Evolutionary conservation across 805 yeast species (phyloP).

Genomic region (Candida vartiovaarae): DNA sequence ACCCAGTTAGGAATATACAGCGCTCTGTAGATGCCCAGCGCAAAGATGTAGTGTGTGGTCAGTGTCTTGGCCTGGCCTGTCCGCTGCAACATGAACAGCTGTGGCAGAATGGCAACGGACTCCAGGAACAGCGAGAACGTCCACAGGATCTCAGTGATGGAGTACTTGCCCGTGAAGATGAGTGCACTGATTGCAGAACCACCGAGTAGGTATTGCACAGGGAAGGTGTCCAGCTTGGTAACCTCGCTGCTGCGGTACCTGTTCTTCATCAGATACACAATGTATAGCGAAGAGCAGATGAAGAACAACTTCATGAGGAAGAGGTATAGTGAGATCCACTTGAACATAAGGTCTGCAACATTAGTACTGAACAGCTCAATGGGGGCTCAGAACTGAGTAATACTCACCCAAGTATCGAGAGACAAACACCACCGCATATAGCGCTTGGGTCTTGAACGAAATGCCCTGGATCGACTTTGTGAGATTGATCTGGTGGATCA

Average conservation of each 20-base stretch:
- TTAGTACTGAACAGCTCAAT: not conserved
- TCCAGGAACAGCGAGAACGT: conserved; percentile 90
- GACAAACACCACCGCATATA: conserved; percentile 67
- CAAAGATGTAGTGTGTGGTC: conserved; percentile 90
- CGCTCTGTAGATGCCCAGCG: conserved; percentile 84
- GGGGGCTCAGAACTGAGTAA: not conserved
- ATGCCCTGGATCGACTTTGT: conserved; percentile 73
- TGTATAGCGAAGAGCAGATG: conserved; percentile 67
- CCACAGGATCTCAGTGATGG: conserved; percentile 67
- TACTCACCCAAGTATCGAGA: conserved; percentile 49
- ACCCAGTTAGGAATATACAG: conserved; percentile 93
- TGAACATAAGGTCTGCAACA: conserved; percentile 26
- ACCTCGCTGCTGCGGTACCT: conserved; percentile 47
- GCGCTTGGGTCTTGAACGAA: conserved; percentile 79
- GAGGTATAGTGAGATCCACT: conserved; percentile 65
- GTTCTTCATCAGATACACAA: conserved; percentile 60
- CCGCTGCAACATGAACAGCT: conserved; percentile 80
- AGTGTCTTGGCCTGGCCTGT: conserved; percentile 83
- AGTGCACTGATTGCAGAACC: conserved; percentile 54
- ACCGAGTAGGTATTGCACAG: conserved; percentile 58
- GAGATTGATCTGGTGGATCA: conserved; percentile 60
- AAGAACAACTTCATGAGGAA: conserved; percentile 76
- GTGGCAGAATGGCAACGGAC: conserved; percentile 87
- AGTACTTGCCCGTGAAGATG: conserved; percentile 60
- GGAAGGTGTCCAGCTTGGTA: conserved; percentile 67